Percentiles rank a stretch among this genome's conserved stretches.
phyloP scores from a whole-genome alignment of 352 stramenopile genomes.

The Globisporangium apiculatum region DNA sequence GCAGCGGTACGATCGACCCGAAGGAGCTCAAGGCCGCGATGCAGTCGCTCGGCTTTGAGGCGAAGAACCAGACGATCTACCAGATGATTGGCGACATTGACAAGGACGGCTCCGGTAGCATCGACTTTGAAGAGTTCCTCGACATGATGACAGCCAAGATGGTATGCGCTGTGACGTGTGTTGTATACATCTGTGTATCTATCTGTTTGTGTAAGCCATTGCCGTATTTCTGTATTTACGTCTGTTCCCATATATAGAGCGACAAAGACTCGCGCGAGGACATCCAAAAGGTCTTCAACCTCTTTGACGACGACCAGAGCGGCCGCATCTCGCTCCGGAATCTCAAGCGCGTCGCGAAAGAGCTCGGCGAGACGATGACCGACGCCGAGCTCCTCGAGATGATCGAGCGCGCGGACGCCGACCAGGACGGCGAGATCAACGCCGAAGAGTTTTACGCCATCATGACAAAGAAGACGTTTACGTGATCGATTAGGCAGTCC shows the following conservation, averaged over 20 bases:
- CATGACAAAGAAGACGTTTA: conserved; percentile 96
- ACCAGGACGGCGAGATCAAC: conserved; percentile 96
- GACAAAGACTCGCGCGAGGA: conserved; percentile 95
- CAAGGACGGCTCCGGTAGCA: conserved; percentile 92
- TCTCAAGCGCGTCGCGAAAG: conserved; percentile 96
- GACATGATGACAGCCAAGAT: conserved; percentile 97
- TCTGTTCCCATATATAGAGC: conserved; percentile 28
- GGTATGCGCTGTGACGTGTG: conserved; percentile 18
- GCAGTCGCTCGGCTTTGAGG: conserved; percentile 95
- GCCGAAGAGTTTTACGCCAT: conserved; percentile 97
- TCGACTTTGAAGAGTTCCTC: conserved; percentile 97
- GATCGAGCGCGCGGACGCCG: conserved; percentile 95
- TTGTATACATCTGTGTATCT: neutral
- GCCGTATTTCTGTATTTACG: too few species aligned
- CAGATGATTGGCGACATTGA: conserved; percentile 97
- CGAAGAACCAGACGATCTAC: conserved; percentile 97
- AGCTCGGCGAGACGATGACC: conserved; percentile 99
- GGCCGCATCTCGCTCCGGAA: conserved; percentile 97
- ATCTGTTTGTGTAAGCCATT: neutral
- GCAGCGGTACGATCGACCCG: conserved; percentile 94
- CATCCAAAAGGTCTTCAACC: conserved; percentile 94
- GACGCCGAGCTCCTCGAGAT: conserved; percentile 99
- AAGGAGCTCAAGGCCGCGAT: conserved; percentile 97
- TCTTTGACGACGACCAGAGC: conserved; percentile 97
- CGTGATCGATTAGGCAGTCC: conserved; percentile 21